Evolutionary conservation across 306 rosid genomes (phyloP), one percentile per base, ranked within the genome.

Genomic region (Biancaea sappan): DNA sequence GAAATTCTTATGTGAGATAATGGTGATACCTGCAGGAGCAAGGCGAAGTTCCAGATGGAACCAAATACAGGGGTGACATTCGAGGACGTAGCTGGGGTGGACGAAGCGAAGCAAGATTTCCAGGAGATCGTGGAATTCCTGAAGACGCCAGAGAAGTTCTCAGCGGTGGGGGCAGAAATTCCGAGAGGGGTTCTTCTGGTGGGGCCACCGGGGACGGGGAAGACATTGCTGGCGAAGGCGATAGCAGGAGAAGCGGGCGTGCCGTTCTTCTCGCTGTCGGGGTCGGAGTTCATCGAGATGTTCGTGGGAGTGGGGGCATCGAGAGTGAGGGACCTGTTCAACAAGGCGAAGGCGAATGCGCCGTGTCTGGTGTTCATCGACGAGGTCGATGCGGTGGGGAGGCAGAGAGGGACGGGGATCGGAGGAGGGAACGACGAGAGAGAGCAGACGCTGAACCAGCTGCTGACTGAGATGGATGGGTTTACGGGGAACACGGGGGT

Each of bases 241-340:
- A 92, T 90, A 52, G 94, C 96, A 22, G 96, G 98, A 6, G 96
- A 92, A 83, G 94, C 96, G n/a, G 93, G 89, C 41, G 97, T 90
- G 48, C 94, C 97, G 34, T 90, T 88, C 87, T 86, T 92, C 51
- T 92, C 96, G 11, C 77, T 90, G 4, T 90, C 96, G 7, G 94
- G 98, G 6, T 88, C 94, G 4, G 96, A 92, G 83, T 92, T 90
- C 83, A 81, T 90, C 19, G 96, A 92, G 88, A 86, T 92, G 91
- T 88, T 88, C 78, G 94, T 90, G 1, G 94, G 96, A 40, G 91
- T 92, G 4, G 98, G 94, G 51, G 96, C 98, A 68, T 90, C 94
- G 12, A 84, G 98, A 47, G 96, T 88, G 21, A 87, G 98, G 6
- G 94, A 92, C 60, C 77, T 90, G 78, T 92, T 92, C 77, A 85